These are phyloP conservation scores for Magnolia changhungtana DNA, from an alignment of 164 flowering plant species.

Conservation along the genomic window DNA sequence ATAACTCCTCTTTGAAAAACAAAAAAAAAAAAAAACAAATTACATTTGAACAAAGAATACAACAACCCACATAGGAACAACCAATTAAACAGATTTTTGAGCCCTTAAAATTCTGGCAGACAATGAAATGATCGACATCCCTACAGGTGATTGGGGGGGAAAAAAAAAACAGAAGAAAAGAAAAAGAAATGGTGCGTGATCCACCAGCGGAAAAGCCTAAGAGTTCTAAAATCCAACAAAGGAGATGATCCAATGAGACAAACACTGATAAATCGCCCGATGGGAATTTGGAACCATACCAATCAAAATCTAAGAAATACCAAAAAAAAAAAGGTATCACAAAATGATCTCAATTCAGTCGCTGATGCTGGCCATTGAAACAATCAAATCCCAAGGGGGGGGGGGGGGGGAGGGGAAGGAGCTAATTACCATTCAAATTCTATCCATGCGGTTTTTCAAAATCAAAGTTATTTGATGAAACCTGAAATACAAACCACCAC, in stretches of 20 bases:
- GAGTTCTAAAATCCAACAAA: background rate
- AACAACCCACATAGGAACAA: background rate
- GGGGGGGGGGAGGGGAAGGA: no score
- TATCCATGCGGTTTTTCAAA: background rate
- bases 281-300: background rate
- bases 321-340: background rate
- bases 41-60: background rate
- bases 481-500: background rate
- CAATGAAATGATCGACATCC: background rate
- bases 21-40: no score
- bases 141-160: background rate
- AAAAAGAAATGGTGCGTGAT: background rate
- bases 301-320: background rate
- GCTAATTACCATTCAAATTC: background rate
- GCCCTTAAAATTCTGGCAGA: background rate
- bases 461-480: background rate
- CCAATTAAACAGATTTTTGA: background rate
- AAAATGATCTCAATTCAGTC: background rate
- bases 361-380: background rate
- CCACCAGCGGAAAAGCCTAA: background rate
- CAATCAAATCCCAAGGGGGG: background rate
- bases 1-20: no score
- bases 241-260: background rate
- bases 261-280: background rate
- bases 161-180: background rate